Evolutionary conservation across 1,284 basidiomycete species (phyloP).

Genomic region (Trichosporon sp.): DNA sequence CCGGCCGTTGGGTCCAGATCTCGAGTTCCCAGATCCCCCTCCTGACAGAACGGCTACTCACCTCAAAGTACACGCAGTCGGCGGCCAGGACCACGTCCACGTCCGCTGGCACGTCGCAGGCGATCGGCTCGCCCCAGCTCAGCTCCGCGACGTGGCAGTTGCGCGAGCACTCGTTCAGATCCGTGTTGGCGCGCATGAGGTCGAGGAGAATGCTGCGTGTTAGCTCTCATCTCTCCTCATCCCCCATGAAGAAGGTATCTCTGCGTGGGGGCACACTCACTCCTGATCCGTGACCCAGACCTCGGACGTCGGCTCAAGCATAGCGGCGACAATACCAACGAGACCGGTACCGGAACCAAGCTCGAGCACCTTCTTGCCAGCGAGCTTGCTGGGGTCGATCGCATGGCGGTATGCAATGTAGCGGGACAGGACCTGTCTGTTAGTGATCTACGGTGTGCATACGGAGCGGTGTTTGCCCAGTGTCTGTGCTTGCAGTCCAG

Average conservation of each 20-base stretch:
- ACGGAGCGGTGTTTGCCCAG: no score
- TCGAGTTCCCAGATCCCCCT: neutral
- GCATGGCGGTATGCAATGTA: slow-evolving; percentile 67
- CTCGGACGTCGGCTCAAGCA: slow-evolving; percentile 63
- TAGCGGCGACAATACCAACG: slow-evolving; percentile 78
- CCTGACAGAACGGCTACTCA: slow-evolving; percentile 25
- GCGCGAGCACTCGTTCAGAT: slow-evolving; percentile 63
- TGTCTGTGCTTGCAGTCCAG: neutral
- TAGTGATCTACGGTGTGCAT: neutral
- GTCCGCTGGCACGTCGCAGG: slow-evolving; percentile 41
- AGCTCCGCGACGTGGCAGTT: slow-evolving; percentile 68
- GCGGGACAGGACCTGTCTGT: slow-evolving; percentile 68
- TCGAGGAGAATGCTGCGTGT: slow-evolving; percentile 67
- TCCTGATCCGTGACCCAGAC: slow-evolving; percentile 87
- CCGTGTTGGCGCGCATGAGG: slow-evolving; percentile 73
- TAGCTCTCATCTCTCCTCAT: slow-evolving; percentile 22
- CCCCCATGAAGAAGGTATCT: no score
- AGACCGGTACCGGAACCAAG: slow-evolving; percentile 85
- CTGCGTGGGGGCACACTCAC: slow-evolving; percentile 59
- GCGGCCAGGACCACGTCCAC: slow-evolving; percentile 71
- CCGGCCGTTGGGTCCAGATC: neutral
- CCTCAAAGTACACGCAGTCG: slow-evolving; percentile 92
- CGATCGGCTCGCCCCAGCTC: slow-evolving; percentile 64
- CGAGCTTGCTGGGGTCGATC: slow-evolving; percentile 58
- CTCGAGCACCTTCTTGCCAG: slow-evolving; percentile 69